A percentile compares a stretch with the other conserved stretches of the same genome.
Evolutionary conservation across 305 asterid species (phyloP).

Genomic region (Coffea humblotiana): DNA sequence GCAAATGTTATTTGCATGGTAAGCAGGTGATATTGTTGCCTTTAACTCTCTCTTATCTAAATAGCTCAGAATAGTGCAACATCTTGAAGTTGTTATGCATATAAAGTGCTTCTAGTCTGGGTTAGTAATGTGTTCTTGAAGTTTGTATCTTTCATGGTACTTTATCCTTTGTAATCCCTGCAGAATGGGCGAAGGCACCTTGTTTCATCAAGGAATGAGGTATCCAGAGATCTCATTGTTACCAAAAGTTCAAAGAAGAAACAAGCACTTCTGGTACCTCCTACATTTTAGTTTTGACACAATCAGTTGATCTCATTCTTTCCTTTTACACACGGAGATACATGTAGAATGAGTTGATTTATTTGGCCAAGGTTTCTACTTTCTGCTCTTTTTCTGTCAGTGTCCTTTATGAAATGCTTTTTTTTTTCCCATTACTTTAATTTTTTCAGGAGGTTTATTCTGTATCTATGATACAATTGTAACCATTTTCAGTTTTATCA

Average conservation of each 20-base stretch:
- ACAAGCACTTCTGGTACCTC: slow-evolving; percentile 87
- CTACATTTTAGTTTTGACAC: slow-evolving; percentile 23
- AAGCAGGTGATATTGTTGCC: slow-evolving; percentile 57
- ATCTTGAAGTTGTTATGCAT: not conserved
- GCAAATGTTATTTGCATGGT: slow-evolving; percentile 99
- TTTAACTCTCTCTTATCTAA: not conserved
- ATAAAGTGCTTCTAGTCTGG: not conserved
- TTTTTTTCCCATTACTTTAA: not conserved
- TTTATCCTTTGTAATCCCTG: slow-evolving; percentile 31
- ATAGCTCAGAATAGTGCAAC: not conserved
- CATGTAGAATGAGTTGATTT: not conserved
- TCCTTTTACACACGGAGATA: not conserved
- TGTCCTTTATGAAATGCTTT: not conserved
- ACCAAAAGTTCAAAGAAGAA: slow-evolving; percentile 80
- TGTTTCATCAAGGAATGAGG: slow-evolving; percentile 94
- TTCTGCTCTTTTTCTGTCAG: not conserved
- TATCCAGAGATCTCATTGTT: slow-evolving; percentile 94
- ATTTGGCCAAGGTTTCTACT: not conserved
- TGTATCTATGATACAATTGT: not conserved
- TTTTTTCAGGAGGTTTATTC: not conserved
- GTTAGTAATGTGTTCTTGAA: not conserved
- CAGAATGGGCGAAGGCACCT: slow-evolving; percentile 99
- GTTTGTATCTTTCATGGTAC: slow-evolving; percentile 22
- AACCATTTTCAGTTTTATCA: not conserved
- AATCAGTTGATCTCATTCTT: not conserved